Evolutionary conservation across 2,329 filamentous ascomycete species (phyloP), one percentile per base, ranked within the genome.

Genomic region (Didymella lethalis): DNA sequence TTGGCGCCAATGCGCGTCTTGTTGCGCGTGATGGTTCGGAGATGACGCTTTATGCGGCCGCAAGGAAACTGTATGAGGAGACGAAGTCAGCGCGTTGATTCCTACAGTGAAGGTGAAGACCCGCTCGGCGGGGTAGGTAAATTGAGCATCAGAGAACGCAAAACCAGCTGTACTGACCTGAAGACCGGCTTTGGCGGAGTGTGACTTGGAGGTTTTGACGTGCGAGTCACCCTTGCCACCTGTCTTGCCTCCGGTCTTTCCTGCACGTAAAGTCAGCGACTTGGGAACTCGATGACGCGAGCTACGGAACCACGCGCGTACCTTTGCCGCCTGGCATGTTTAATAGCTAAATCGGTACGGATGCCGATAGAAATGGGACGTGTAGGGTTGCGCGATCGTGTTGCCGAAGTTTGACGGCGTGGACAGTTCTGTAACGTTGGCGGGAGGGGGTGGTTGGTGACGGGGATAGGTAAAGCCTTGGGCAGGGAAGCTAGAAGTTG

Each of bases 1-100:
- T 98, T 98, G 76, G 94, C 95, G 73, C 95, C 95, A 69, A 99
- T 96, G 81, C 95, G 94, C 92, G 97, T 98, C 86, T 98, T 98
- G 83, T 97, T 96, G 79, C 98, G 95, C 48, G 95, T 98, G 83
- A 97, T 97, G 81, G 92, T 93, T 88, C 98, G 97, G 78, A 99
- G 86, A 84, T 98, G 98, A 84, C 95, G 93, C 90, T 99, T 99
- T 82, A 99, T 95, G 90, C 95, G 95, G 82, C 95, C 95, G 79
- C 95, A 99, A 63, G 95, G 95, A 80, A 99, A 99, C 95, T 99
- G 77, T 59, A 67, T 32, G 67, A 66, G 55, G 52, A 60, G 11
- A 29, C 28, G 28, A 59, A 62, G 64, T 75, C 60, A 75, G 70
- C 71, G 69, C 63, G 62, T 66, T 56, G 47, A 66, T 57, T 29